Evolutionary conservation across 495 filamentous ascomycete genomes (phyloP), one percentile per base, ranked within the genome.

Genomic region (Lophium mytilinum): DNA sequence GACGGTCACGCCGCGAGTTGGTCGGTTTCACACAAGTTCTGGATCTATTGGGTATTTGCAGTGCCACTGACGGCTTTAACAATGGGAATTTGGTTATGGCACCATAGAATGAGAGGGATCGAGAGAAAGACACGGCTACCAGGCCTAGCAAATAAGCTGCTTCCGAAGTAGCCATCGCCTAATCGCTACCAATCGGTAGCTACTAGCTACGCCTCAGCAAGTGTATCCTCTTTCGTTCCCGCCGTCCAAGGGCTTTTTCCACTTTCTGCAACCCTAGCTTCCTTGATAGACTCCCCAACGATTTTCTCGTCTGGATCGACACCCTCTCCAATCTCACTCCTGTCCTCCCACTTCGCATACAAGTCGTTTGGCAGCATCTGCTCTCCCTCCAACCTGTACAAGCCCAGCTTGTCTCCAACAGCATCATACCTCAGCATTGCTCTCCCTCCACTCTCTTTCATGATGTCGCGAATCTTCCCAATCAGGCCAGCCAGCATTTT

Each of bases 281-380:
- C 11, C n/a, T 49, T 49, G 9, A 17, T 24, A 24, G 46, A 49
- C 19, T 49, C 5, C 14, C 19, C 46, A 24, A 49, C 46, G 46
- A 17, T 49, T 4, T 24, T 49, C 46, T 4, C 14, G 11, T 49
- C 46, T 24, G 12, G 11, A 49, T 12, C 46, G 14, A 49, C 19
- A 49, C 46, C 50, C 41, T 33, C 37, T 50, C 40, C 53, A 21
- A 11, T n/a, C 10, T 61, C 43, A 34, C 63, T 21, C 15, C 42
- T 47, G 35, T 19, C 54, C 17, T 67, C 62, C 68, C 68, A 71
- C 50, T 69, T 69, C 0, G 45, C 35, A 62, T 73, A 73, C 50
- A 73, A 57, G 42, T 72, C 67, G 34, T 68, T 54, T 15, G 74
- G 72, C 18, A 74, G 58, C 64, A 73, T 68, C 49, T 58, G 65